Base-by-base conservation (phyloP, 2,329 filamentous ascomycete species). In the Domatiomyces globalis region DNA sequence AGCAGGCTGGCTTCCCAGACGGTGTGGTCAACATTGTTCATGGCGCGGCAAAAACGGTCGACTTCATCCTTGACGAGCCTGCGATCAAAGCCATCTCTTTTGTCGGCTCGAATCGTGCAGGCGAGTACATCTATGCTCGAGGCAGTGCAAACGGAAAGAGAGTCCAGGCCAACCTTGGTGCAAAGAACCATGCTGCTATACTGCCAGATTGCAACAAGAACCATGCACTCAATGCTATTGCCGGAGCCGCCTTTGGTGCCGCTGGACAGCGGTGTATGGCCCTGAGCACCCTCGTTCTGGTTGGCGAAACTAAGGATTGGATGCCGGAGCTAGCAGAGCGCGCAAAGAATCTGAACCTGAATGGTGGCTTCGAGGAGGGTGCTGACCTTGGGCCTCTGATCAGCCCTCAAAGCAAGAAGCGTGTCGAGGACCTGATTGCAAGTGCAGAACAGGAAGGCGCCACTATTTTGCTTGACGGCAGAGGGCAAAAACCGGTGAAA, bases 211-310 rank as follows among this genome's bases (percentile, higher is more conserved):
- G 74, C 70, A 81, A 83, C 70, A 83, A 82, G 73, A 81, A 83
- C 67, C 78, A 81, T 53, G 73, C 79, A 2, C 65, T 84, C 45
- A 82, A 83, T 60, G 78, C 79, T 29, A 81, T 84, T 63, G 73
- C 76, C 6, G 81, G 80, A 54, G 81, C 80, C 45, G 80, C 81
- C 1, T 84, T 84, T 54, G 81, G 81, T 60, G 81, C 81, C 54
- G 81, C 81, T 43, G 81, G 81, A 7, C 81, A 84, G 68, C 71
- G 81, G 53, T 84, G 81, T 63, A 84, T 84, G 81, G 80, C 81
- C 36, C 67, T 84, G 46, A 81, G 77, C 65, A 81, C 79, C 0
- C 67, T 80, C 7, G 79, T 84, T 49, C 75, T 79, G 65, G 74
- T 83, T 44, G 80, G 80, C 42, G 78, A 81, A 65, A 81, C 79